A percentile compares a stretch with the other conserved stretches of the same genome.
Evolutionary conservation across 768 basidiomycete species (phyloP).

Genomic region (Amanita rimosa): DNA sequence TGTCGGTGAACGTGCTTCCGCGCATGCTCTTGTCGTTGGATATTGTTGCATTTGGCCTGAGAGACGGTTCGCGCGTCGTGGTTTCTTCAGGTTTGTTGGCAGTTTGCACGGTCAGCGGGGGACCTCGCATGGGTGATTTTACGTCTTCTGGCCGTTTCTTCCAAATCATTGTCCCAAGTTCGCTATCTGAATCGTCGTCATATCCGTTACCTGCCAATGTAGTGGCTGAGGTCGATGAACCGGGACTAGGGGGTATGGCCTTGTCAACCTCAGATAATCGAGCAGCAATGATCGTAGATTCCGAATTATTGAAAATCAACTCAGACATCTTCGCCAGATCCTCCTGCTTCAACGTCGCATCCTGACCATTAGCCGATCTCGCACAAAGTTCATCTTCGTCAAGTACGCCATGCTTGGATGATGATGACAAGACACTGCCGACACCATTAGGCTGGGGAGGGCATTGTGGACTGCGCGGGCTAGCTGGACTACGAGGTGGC

Average conservation of each 20-base stretch:
- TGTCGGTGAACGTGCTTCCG: slow-evolving; percentile 53
- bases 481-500: slow-evolving; percentile 57
- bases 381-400: slow-evolving; percentile 5
- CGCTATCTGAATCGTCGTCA: slow-evolving; percentile 41
- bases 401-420: slow-evolving; percentile 2
- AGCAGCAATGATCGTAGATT: slow-evolving; percentile 6
- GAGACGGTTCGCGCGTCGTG: background rate
- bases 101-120: slow-evolving; percentile 35
- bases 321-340: slow-evolving; percentile 13
- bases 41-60: slow-evolving; percentile 10
- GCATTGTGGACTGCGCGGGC: slow-evolving; percentile 33
- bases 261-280: slow-evolving; percentile 2
- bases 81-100: slow-evolving; percentile 5
- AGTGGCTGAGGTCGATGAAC: slow-evolving; percentile 4
- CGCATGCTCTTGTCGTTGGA: slow-evolving; percentile 19
- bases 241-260: slow-evolving; percentile 1
- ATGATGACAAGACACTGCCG: background rate
- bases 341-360: slow-evolving; percentile 15
- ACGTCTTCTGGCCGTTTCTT: slow-evolving; percentile 5
- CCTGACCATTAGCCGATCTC: slow-evolving; percentile 9
- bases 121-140: slow-evolving; percentile 15
- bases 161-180: slow-evolving; percentile 17
- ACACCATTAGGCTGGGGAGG: slow-evolving; percentile 9
- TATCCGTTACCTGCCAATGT: slow-evolving; percentile 11
- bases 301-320: slow-evolving; percentile 10